Evolutionary conservation across 352 stramenopile genomes (phyloP), one percentile per base, ranked within the genome.

Genomic region (Hyaloperonospora arabidopsidis): DNA sequence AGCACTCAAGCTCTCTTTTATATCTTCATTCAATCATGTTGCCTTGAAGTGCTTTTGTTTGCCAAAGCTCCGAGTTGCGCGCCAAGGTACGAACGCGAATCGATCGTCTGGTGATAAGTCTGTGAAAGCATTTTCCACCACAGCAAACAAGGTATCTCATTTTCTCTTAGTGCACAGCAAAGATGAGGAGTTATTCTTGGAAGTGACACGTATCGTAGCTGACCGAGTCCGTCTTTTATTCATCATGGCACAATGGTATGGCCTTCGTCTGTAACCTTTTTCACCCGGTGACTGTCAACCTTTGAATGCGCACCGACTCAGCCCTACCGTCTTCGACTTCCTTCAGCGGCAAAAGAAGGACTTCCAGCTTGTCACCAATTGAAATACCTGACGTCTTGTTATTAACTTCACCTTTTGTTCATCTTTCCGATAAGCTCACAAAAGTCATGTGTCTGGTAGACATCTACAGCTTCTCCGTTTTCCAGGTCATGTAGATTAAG

Each of bases 401-500:
- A 15, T 18, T 21, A 84, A 65, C 48, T 78, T 68, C 34, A 88
- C 64, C 6, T 57, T 60, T 47, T 91, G 80, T 18, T 69, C 73
- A 28, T 82, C 43, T 74, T 75, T 34, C 70, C 67, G 45, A 74
- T 74, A 54, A 91, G 89, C 54, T 72, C 74, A 43, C 79, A 54
- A 45, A 87, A 85, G 50, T 87, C 75, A 4, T 62, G 67, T 49
- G 81, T 70, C 80, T 78, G 89, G 43, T 86, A 91, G 54, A 86
- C 74, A 6, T 68, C 67, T 52, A 89, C 78, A n/a, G 70, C 65
- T 4, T 70, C 49, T 45, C 86, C 87, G 49, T 87, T 74, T 41
- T 78, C 63, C 43, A 84, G 76, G 49, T 88, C 85, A 53, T 85
- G 75, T 23, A 79, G 54, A 25, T 61, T 62, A 54, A 73, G 68